A percentile compares a stretch with the other conserved stretches of the same genome.
Evolutionary conservation across 768 basidiomycete genomes (phyloP).

Genomic region (Suillus spraguei): DNA sequence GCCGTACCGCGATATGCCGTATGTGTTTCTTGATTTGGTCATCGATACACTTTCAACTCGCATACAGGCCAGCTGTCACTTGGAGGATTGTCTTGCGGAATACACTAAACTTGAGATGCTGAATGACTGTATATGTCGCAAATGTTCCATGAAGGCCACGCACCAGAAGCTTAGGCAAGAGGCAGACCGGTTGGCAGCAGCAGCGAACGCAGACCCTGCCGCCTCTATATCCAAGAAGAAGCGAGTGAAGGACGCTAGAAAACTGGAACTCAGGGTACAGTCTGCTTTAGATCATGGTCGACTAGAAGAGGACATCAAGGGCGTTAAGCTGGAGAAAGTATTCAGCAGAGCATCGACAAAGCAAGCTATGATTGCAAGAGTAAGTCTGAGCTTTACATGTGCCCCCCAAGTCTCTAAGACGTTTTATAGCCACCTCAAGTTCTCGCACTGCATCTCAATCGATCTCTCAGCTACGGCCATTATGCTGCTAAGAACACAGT

Average conservation of each 20-base stretch:
- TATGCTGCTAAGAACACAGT: slow-evolving; percentile 84
- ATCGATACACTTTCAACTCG: slow-evolving; percentile 14
- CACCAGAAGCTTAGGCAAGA: slow-evolving; percentile 65
- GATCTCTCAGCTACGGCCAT: slow-evolving; percentile 82
- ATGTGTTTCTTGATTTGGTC: slow-evolving; percentile 32
- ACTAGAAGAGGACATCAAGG: slow-evolving; percentile 84
- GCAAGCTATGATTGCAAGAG: slow-evolving; percentile 90
- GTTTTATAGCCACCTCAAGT: slow-evolving; percentile 74
- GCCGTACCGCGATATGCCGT: slow-evolving; percentile 67
- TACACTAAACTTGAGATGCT: slow-evolving; percentile 89
- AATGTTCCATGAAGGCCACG: slow-evolving; percentile 86
- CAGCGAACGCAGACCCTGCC: slow-evolving; percentile 36
- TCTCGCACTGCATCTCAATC: slow-evolving; percentile 87
- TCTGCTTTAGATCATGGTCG: slow-evolving; percentile 70
- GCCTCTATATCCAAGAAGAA: slow-evolving; percentile 75
- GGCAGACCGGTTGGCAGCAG: slow-evolving; percentile 52
- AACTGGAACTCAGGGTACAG: slow-evolving; percentile 61
- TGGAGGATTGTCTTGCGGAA: slow-evolving; percentile 85
- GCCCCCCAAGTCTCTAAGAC: slow-evolving; percentile 21
- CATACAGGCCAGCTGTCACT: slow-evolving; percentile 57
- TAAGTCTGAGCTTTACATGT: slow-evolving; percentile 38
- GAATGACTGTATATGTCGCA: slow-evolving; percentile 90
- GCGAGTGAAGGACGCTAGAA: slow-evolving; percentile 69
- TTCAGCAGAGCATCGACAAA: slow-evolving; percentile 78
- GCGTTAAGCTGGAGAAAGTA: slow-evolving; percentile 78